Evolutionary conservation across 129 eudicot species (phyloP).

Genomic region (Artemisia annua): DNA sequence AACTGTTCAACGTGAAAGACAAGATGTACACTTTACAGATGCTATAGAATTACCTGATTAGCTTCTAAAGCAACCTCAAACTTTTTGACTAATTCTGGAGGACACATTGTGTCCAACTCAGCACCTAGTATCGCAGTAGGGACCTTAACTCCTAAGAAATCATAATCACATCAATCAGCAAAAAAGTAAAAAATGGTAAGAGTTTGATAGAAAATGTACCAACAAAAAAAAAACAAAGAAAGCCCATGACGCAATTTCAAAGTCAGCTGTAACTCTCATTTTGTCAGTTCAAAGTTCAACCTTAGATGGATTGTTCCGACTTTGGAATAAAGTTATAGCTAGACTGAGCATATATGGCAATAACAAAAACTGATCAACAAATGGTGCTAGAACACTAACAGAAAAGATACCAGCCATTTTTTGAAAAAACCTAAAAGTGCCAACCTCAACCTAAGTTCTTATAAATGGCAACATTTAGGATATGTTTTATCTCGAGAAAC

Average conservation of each 20-base stretch:
- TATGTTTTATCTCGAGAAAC: no score
- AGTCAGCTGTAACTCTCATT: neutral
- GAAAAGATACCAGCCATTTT: no score
- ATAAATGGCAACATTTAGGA: no score
- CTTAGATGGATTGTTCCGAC: neutral
- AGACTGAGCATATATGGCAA: neutral
- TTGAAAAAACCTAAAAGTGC: no score
- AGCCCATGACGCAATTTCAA: neutral
- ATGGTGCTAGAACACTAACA: no score
- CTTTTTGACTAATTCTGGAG: constrained; percentile 71
- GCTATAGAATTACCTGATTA: constrained; percentile 50
- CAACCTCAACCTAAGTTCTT: neutral
- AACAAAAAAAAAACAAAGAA: no score
- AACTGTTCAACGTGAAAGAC: constrained; percentile 6
- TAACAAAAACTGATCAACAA: no score
- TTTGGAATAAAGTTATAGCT: neutral
- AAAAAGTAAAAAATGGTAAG: neutral
- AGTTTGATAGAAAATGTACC: no score
- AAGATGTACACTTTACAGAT: constrained; percentile 8
- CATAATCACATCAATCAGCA: neutral
- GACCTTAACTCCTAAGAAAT: constrained; percentile 64
- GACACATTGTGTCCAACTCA: constrained; percentile 59
- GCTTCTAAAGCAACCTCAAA: constrained; percentile 57
- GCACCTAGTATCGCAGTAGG: constrained; percentile 70
- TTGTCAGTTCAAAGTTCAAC: neutral